Percentiles rank a stretch among this genome's conserved stretches.
phyloP scores from a whole-genome alignment of 805 yeast species.

The Starmerella ratchasimensis region DNA sequence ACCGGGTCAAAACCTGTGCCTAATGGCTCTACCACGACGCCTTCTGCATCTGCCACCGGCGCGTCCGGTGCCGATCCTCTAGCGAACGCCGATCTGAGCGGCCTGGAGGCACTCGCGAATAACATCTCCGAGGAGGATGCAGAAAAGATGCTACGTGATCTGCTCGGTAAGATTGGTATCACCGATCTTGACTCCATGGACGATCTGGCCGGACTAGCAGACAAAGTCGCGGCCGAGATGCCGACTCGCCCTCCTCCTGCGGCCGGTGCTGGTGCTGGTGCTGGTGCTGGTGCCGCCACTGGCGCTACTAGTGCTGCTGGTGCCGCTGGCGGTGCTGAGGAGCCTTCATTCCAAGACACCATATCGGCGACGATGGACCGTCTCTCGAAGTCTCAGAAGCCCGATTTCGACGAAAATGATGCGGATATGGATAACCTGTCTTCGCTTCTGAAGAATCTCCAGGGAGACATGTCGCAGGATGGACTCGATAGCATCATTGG shows the following conservation, averaged over 20 bases:
- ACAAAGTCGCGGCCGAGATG: slow-evolving; percentile 10
- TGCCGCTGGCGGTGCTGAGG: not conserved
- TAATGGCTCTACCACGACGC: not conserved
- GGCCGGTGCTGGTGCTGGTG: no score
- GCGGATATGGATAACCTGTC: slow-evolving; percentile 38
- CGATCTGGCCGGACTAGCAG: not conserved
- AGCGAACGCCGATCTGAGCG: not conserved
- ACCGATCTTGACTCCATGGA: no score
- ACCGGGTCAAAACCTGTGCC: no score
- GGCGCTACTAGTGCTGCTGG: not conserved
- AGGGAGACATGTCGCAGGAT: slow-evolving; percentile 31
- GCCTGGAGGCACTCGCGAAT: slow-evolving; percentile 1
- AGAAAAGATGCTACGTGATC: not conserved
- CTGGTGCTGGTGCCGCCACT: no score
- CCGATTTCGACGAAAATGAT: slow-evolving; percentile 30
- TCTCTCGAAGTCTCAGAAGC: slow-evolving; percentile 64
- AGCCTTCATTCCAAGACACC: slow-evolving; percentile 44
- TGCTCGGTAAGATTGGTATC: slow-evolving; percentile 1
- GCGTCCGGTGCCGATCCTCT: not conserved
- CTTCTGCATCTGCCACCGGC: not conserved
- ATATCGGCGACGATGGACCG: slow-evolving; percentile 71
- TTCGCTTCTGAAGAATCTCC: slow-evolving; percentile 54
- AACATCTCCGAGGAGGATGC: not conserved
- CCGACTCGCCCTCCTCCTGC: no score
- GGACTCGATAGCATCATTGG: slow-evolving; percentile 54